Evolutionary conservation across 192 early-diverging fungal species (phyloP), one percentile per base, ranked within the genome.

Genomic region (Coemansia sp.): DNA sequence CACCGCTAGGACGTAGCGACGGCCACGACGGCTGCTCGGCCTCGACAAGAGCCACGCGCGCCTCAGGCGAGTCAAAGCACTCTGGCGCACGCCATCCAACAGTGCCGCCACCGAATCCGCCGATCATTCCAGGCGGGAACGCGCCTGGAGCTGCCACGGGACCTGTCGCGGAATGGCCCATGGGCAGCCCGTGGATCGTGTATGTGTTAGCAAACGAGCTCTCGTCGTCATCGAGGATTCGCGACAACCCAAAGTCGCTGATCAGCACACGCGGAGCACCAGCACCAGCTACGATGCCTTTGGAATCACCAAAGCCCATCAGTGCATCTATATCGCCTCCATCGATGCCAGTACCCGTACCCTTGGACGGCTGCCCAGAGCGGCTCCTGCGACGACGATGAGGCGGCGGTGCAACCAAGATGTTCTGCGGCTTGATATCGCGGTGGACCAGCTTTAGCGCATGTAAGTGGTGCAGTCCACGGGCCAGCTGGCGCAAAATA

Each of bases 71-170:
- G 66, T 71, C 86, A 68, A 93, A 77, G 69, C 85, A 89, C 79
- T 99, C 97, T 6, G 96, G 94, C 2, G 97, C 97, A 12, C 97
- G 85, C 97, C 97, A 99, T 8, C 97, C 97, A 55, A 95, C 85
- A 0, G 97, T 99, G 17, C 97, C 96, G 18, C 87, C 93, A 34
- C 78, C 78, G 32, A 81, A 69, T 10, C 78, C 73, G 20, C 78
- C 78, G 32, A 80, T 63, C 78, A 80, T 75, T 14, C 78, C 78
- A 2, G 61, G 63, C 2, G 77, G 77, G 33, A 72, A 42, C 16
- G 50, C 71, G 12, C 60, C 67, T 16, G 71, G 67, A 12, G 51
- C 68, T 11, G 56, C 56, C 2, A n/a, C 58, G 33, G 18, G 31
- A 6, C 45, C 52, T 7, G 45, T 65, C 10, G 56, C 56, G 1